Evolutionary conservation across 768 basidiomycete genomes (phyloP), one percentile per base, ranked within the genome.

Genomic region (Mrakia hoshinonis): DNA sequence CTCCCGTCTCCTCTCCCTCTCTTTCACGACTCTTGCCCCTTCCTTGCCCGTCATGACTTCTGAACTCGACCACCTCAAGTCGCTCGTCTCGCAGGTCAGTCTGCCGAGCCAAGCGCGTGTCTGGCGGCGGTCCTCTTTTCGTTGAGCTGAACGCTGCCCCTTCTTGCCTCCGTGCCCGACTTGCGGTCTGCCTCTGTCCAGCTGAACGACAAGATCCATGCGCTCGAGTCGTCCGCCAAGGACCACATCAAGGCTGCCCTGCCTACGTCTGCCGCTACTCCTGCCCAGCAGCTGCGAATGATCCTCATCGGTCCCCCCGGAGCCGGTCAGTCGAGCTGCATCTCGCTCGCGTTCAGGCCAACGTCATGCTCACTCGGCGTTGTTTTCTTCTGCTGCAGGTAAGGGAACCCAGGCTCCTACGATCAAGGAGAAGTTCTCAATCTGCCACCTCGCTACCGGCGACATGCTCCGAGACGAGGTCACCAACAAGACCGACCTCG

Each of bases 381-480:
- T 24, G 34, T 55, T n/a, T 24, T 34, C 62, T 63, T 24, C 36
- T 36, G n/a, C 34, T 11, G 47, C 78, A 96, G 95, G 95, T 75
- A 99, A 99, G 84, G 96, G 96, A 34, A 99, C 96, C 3, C 96
- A 99, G 81, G 96, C 93, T 0, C 95, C 96, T 6, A 85, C 84
- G 79, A 93, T 99, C 82, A 87, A 88, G 66, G 87, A 92, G 74
- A 85, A 90, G 77, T 99, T 90, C 83, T 94, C 92, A 78, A 87
- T 99, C 55, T 99, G 96, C 83, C 96, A 99, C 82, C 83, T 99
- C 76, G 95, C 96, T 31, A 99, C 96, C 38, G 96, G 96, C 24
- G 96, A 99, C 83, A 95, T 99, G 92, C 85, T 99, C 70, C 89
- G 96, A 63, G 91, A 92, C 74, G 92, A 99, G 80, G 92, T 99